Conservation (phyloP, 495 filamentous ascomycete species). For the Aspergillus diversus region DNA sequence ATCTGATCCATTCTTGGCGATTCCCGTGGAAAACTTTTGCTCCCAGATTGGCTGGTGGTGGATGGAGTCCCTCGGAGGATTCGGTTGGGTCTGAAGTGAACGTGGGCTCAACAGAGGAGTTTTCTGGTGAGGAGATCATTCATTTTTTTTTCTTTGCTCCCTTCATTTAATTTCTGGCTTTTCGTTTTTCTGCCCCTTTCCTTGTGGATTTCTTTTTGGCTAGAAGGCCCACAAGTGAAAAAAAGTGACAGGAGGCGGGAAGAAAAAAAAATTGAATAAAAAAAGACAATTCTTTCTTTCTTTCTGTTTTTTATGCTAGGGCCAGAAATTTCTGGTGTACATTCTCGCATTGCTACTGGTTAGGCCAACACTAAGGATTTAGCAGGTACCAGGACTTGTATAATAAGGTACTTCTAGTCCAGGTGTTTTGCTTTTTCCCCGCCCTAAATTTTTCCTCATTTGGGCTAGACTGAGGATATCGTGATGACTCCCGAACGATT, state of each 20-base stretch:
- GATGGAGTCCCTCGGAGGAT: constrained; percentile 1
- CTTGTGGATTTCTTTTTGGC: neutral
- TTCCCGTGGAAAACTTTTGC: constrained; percentile 7
- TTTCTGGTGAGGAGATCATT: constrained; percentile 2
- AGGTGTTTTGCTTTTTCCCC: constrained; percentile 15
- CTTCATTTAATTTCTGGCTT: neutral
- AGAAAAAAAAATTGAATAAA: neutral
- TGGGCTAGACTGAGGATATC: constrained; percentile 9
- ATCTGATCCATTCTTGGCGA: constrained; percentile 2
- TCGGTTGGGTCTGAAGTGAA: constrained; percentile 3
- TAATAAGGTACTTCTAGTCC: constrained; percentile 7
- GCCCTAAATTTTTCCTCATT: constrained; percentile 9
- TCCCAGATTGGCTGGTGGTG: constrained; percentile 4
- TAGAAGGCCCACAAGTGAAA: neutral
- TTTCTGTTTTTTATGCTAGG: neutral
- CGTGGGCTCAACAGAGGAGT: constrained; percentile 9
- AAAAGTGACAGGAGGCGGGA: neutral
- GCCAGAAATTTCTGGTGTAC: neutral
- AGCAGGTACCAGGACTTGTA: constrained; percentile 3
- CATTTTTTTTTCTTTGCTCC: neutral
- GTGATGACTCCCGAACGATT: constrained; percentile 1
- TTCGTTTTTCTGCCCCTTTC: neutral
- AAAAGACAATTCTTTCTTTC: no score
- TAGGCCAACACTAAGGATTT: neutral
- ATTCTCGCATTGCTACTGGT: neutral